Base-by-base conservation (phyloP, 805 yeast genomes). In the Tanozyma kutaoensis region DNA sequence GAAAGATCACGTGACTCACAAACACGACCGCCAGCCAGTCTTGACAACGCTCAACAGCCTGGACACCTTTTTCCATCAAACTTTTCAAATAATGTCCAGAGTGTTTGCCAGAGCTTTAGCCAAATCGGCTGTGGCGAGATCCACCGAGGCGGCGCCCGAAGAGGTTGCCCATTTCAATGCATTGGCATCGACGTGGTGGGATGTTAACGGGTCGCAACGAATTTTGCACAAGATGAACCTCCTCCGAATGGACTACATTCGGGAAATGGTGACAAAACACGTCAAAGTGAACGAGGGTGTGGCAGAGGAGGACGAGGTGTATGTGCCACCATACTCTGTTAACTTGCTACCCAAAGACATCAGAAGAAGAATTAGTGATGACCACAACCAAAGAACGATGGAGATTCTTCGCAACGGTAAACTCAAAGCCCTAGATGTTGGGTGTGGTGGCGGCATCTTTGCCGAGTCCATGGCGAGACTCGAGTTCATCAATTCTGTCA, bases 121-220 rank as follows among this genome's bases (percentile, higher is more conserved):
- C n/a, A n/a, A n/a, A n/a, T n/a, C n/a, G n/a, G n/a, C n/a, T n/a
- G n/a, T n/a, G n/a, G n/a, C n/a, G n/a, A n/a, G n/a, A n/a, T n/a
- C n/a, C n/a, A n/a, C n/a, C n/a, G n/a, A n/a, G n/a, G n/a, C n/a
- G n/a, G n/a, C n/a, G n/a, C n/a, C n/a, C n/a, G n/a, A n/a, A n/a
- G 97, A 88, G 46, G 61, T 76, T 48, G 52, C 66, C 8, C 97
- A 91, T 50, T 91, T 91, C 52, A 73, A 80, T 39, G 70, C 76
- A 19, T 60, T 91, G 24, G 98, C 99, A 1, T 62, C 77, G n/a
- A 53, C 82, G n/a, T 91, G 99, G 99, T 91, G 99, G 98, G 95
- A 91, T 41, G 73, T 80, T 10, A 55, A 74, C 36, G 98, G 98
- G 1, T 78, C 96, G 2, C 97, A 91, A 47, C 59, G 98, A 22